phyloP scores from a whole-genome alignment of 192 early-diverging fungal species.

The Umbelopsis sp. region DNA sequence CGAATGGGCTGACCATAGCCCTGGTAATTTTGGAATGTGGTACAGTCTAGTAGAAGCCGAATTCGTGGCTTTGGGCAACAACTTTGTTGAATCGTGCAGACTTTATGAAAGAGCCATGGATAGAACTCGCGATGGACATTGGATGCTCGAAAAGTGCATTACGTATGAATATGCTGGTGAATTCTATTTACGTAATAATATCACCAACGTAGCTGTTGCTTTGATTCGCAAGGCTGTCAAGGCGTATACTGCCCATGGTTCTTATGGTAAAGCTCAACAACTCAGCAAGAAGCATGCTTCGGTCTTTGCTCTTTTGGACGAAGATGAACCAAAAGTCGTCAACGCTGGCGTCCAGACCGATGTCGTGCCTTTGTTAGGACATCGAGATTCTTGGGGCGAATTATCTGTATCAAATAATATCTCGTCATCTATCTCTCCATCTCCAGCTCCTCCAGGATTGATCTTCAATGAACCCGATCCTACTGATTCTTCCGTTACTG shows the following conservation, averaged over 20 bases:
- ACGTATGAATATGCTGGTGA: slow-evolving; percentile 37
- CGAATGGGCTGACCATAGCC: slow-evolving; percentile 25
- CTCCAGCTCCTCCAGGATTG: not conserved
- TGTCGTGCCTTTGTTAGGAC: slow-evolving; percentile 27
- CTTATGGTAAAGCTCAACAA: slow-evolving; percentile 39
- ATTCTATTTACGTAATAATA: slow-evolving; percentile 26
- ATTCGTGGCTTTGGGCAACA: slow-evolving; percentile 6
- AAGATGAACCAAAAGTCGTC: slow-evolving; percentile 27
- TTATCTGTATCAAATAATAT: slow-evolving; percentile 24
- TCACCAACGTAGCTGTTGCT: slow-evolving; percentile 31
- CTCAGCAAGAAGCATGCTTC: slow-evolving; percentile 17
- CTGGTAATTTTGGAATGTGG: slow-evolving; percentile 29
- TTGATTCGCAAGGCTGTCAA: slow-evolving; percentile 29
- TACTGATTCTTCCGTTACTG: slow-evolving; percentile 22
- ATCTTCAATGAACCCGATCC: slow-evolving; percentile 25
- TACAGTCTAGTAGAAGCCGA: slow-evolving; percentile 36
- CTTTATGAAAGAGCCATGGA: slow-evolving; percentile 38
- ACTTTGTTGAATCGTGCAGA: slow-evolving; percentile 13
- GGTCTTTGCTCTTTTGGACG: slow-evolving; percentile 15
- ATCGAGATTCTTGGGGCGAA: slow-evolving; percentile 27
- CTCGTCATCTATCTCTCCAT: not conserved
- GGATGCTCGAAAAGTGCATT: slow-evolving; percentile 34
- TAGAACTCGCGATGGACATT: slow-evolving; percentile 28
- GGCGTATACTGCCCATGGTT: slow-evolving; percentile 22
- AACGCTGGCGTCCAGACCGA: slow-evolving; percentile 37